Base-by-base conservation (phyloP, 495 filamentous ascomycete genomes). In the Cairneyella variabilis region DNA sequence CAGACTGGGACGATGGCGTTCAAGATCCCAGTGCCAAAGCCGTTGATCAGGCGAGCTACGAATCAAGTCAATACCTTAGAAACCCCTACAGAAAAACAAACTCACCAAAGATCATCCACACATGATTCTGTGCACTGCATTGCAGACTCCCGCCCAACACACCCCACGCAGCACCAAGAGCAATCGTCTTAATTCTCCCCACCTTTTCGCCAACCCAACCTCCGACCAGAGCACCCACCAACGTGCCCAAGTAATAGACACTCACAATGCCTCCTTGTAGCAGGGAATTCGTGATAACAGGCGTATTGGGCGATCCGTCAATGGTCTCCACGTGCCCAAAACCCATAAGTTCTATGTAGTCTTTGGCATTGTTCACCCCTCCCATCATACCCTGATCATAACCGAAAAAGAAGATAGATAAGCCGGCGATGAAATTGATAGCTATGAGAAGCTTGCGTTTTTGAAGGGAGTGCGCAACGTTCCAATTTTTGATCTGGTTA, bases 31-130 rank as follows among this genome's bases (percentile, higher is more conserved):
- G 76, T 78, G 5, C 77, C 77, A 57, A 79, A 65, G 0, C 77
- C 78, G 14, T 76, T 77, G 21, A 80, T 62, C 23, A 78, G 69
- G 26, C 77, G 61, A 12, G 72, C 77, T 41, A 71, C 71, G 48
- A 77, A 18, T 26, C 20, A 0, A 20, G 22, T 51, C 25, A 51
- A 18, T n/a, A 9, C 20, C 1, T 34, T 3, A 1, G 12, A 1
- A 1, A 11, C 37, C 25, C 12, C 23, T 2, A 5, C 17, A 9
- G 3, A 1, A 21, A 8, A 87, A 67, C 17, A 78, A 69, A 51
- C 85, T 16, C 78, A 21, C 84, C 79, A 77, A 78, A 84, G 57
- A 86, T 83, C 84, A 89, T 88, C 84, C 84, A 88, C 36, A 76
- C 71, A 46, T 76, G 70, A 53, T 83, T 85, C 67, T 78, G 71